Base-by-base conservation (phyloP, 164 flowering plant species). In the Saururus chinensis region DNA sequence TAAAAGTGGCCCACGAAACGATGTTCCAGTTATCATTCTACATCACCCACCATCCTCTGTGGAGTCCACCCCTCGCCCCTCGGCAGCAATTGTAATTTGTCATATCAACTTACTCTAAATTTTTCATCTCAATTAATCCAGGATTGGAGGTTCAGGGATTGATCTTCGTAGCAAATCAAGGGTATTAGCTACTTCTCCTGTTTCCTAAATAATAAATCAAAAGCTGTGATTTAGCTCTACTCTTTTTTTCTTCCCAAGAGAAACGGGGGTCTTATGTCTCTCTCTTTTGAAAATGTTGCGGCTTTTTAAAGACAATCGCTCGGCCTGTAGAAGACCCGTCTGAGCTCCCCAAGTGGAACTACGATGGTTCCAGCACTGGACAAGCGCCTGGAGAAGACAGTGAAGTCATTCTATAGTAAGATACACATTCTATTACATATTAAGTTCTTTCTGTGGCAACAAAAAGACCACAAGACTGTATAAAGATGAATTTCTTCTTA, bases 331-430 rank as follows among this genome's bases (percentile, higher is more conserved):
- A 84, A 53, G 84, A 87, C 70, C 88, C 91, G 12, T 88, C 89
- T 48, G 95, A 91, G 82, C 97, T 93, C 60, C 99, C 99, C 60
- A 93, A 83, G 71, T 93, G 99, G 99, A 93, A 93, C 68, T 90
- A 84, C 60, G 99, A 93, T 76, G 99, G 99, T 61, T 91, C 99
- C 10, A 93, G 99, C 70, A 91, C 99, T n/a, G 97, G 99, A 30
- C 97, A 93, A 78, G 99, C 99, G 21, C 99, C 99, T 1, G 99
- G 99, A 61, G 96, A 91, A 68, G 97, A 93, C 59, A 93, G 99
- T 83, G 99, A 91, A 88, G 99, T 93, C 14, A 93, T 91, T 66
- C 64, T 93, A 80, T 93, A 87, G 97, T 93, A 84, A 85, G 88
- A 61, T 64, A 19, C 60, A 17, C 14, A 57, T 58, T 25, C 40